Evolutionary conservation across 139 green algal genomes (phyloP), one percentile per base, ranked within the genome.

Genomic region (Closterium sp.): DNA sequence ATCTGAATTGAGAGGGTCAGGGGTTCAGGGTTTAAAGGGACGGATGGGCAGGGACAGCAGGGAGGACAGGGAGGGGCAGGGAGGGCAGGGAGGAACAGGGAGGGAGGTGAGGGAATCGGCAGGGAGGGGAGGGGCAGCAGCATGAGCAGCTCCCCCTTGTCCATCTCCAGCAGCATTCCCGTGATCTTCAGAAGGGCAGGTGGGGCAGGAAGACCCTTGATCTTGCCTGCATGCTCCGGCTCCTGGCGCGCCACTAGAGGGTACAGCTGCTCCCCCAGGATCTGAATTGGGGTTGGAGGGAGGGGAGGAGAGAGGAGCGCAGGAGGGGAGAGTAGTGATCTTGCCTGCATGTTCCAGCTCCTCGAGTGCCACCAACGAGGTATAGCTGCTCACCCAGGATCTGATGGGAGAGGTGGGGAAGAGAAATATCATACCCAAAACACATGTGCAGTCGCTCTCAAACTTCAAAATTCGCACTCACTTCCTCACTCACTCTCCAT

Each of bases 81-180:
- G 13, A 13, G 9, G 34, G 34, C 9, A 42, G 34, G 34, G 34
- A 42, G 9, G n/a, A n/a, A n/a, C n/a, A n/a, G n/a, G 34, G 34
- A 42, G 34, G 34, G 34, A 6, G 4, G 34, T 4, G 34, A 42
- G 34, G 34, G 4, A 42, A 42, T 6, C 6, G 34, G 34, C 34
- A 42, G 34, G 34, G 32, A 3, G 32, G 32, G 3, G 32, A 3
- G 32, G 32, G 95, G 94, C 22, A 97, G 94, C 91, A 95, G 95
- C 91, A 95, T 94, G 27, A 97, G 92, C 85, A 97, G 93, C 91
- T 97, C 96, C 0, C 92, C 91, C 85, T 96, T 93, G 92, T 97
- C 93, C 96, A 97, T 97, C 92, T 97, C 96, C 85, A 97, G 92
- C 19, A 97, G 94, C 96, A 97, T 97, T 86, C 96, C 96, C 28